A percentile compares a stretch with the other conserved stretches of the same genome.
These are phyloP conservation scores for Cornus florida DNA, from an alignment of 148 eudicot genomes.

Conservation along the genomic window DNA sequence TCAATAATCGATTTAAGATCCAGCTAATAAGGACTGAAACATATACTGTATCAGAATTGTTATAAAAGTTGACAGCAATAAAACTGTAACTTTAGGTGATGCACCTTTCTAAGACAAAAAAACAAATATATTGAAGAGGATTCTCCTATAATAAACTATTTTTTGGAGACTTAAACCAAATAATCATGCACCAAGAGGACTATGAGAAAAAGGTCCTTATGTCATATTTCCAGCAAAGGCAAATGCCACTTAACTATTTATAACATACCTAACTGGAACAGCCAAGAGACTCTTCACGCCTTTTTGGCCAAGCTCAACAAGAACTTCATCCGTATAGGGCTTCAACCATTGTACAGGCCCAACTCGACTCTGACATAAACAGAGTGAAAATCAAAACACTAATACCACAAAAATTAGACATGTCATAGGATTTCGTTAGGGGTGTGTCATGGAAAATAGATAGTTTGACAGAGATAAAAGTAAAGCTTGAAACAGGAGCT, in stretches of 20 bases:
- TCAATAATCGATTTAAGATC: background rate
- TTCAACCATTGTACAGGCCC: conserved; percentile 99
- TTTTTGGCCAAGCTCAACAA: conserved; percentile 89
- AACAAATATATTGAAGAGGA: background rate
- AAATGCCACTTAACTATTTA: conserved; percentile 3
- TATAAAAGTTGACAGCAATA: too few species aligned
- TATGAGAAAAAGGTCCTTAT: background rate
- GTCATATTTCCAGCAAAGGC: background rate
- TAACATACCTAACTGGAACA: conserved; percentile 86
- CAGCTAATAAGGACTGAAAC: background rate
- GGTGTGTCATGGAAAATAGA: background rate
- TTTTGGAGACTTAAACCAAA: background rate
- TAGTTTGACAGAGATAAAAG: too few species aligned
- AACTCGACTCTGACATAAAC: conserved; percentile 79
- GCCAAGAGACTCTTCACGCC: conserved; percentile 93
- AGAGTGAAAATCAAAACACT: background rate
- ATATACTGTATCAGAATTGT: background rate
- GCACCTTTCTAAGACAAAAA: too few species aligned
- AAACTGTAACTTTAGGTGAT: too few species aligned
- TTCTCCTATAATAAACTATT: background rate
- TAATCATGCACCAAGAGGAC: conserved; percentile 1
- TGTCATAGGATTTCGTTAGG: background rate
- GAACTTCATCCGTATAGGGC: conserved; percentile 98
- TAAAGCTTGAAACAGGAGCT: background rate
- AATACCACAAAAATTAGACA: background rate